phyloP scores from a whole-genome alignment of 192 early-diverging fungal species.

The Rhizophagus prolifer region DNA sequence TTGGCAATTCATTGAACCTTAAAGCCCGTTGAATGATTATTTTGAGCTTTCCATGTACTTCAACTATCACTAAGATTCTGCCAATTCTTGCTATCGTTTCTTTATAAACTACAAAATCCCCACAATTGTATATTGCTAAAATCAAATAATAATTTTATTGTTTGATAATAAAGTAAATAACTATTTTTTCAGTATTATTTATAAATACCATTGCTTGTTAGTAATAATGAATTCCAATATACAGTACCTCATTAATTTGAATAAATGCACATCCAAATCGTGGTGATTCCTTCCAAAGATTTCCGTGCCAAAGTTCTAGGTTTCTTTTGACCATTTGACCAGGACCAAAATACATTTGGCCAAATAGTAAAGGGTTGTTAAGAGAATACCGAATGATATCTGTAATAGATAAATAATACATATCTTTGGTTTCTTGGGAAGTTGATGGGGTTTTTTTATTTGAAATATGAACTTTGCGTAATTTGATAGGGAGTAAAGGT shows the following conservation, averaged over 20 bases:
- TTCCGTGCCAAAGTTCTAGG: neutral
- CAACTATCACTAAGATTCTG: neutral
- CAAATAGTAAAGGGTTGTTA: neutral
- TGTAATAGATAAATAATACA: neutral
- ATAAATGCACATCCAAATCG: neutral
- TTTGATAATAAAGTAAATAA: neutral
- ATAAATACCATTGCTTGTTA: neutral
- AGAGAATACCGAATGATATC: neutral
- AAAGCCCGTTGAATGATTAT: neutral
- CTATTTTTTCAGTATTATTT: no score
- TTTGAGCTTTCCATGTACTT: neutral
- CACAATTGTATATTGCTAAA: constrained; percentile 4
- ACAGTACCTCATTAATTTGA: neutral
- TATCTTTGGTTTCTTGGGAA: neutral
- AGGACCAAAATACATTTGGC: neutral
- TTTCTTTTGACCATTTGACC: neutral
- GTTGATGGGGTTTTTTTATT: neutral
- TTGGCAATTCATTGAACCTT: neutral
- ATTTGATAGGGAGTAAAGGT: neutral
- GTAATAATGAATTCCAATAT: neutral
- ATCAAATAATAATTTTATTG: no score
- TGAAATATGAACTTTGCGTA: neutral
- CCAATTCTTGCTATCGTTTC: neutral
- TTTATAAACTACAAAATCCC: neutral
- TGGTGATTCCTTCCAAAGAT: neutral